Base-by-base conservation (phyloP, 345 rosid species). In the Diplotaxis tenuifolia region DNA sequence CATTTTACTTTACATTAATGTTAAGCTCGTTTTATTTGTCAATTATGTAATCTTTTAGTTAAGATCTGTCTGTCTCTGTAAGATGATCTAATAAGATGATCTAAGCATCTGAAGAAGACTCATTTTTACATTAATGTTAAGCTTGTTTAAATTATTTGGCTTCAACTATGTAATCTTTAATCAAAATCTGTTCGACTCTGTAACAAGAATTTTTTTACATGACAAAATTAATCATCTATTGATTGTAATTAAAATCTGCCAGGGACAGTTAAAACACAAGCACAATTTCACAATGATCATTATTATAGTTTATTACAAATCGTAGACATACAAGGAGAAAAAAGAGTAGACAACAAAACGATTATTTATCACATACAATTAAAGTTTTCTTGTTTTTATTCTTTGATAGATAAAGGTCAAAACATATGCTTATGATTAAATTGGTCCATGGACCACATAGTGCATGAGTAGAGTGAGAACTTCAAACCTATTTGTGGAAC, bases 11-110 rank as follows among this genome's bases (percentile, higher is more conserved):
- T 7, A 18, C 49, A 34, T 19, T 12, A 56, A 2, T 55, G 9
- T 23, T 56, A 56, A 56, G 20, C 62, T 58, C 8, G 36, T 45
- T 47, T 27, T 25, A 10, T 21, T 52, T 27, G 14, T 9, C 36
- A n/a, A 1, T n/a, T 55, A 8, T 56, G 20, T 27, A n/a, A 56
- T 25, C 34, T 56, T 54, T 6, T 12, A 6, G 7, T 3, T 15
- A 2, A 20, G 27, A 14, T 56, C 34, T 25, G 19, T 64, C 32
- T 12, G n/a, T n/a, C n/a, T n/a, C n/a, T n/a, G n/a, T n/a, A n/a
- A n/a, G n/a, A n/a, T n/a, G n/a, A n/a, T n/a, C n/a, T 64, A 83
- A 22, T 40, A 78, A 0, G 88, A 77, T 67, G 87, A 82, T 18
- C 78, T 54, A 66, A 83, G 67, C 31, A 82, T 85, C 16, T 86